Evolutionary conservation across 2,329 filamentous ascomycete genomes (phyloP), one percentile per base, ranked within the genome.

Genomic region (Sclerotinia sclerotiorum): DNA sequence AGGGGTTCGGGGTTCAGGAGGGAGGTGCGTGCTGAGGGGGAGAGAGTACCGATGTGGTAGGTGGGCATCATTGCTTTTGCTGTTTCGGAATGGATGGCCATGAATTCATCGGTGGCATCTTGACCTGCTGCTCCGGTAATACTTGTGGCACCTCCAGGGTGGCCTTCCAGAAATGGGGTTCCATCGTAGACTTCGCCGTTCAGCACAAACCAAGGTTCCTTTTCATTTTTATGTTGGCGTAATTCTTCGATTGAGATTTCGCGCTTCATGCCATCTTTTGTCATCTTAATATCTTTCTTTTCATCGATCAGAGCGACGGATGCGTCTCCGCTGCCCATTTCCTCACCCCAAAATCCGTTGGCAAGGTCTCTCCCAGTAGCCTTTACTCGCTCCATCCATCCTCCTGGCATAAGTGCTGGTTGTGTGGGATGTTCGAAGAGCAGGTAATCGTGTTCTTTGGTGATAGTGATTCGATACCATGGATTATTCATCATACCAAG

Each of bases 401-500:
- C 94, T 19, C 91, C 91, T 0, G 90, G 84, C 72, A 89, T 88
- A 49, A 93, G 79, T 0, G 89, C 88, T 8, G 93, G 92, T 71
- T 93, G 90, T 3, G 93, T 96, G 0, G 94, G 94, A 74, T 97
- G 94, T 78, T 97, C 93, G 73, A 97, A 97, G 7, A 87, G 84
- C 54, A 97, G 79, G 10, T 76, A 79, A 21, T 86, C 82, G 0
- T 82, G 83, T 69, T 94, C 88, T 68, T 88, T 88, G 65, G 87
- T 86, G 67, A 97, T 90, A 2, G 88, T 87, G 0, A 97, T 85
- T 6, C 94, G 85, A 78, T 90, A 97, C 94, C 94, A 97, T 0
- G 92, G 91, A 74, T 97, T 97, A 80, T 97, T 97, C 94, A 97
- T 97, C 94, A 97, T 97, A 0, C 94, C 93, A 51, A 97, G 81